These are phyloP conservation scores for Hsuehochloa calcarea DNA, from an alignment of 176 grass and related monocot genomes.

Conservation along the genomic window DNA sequence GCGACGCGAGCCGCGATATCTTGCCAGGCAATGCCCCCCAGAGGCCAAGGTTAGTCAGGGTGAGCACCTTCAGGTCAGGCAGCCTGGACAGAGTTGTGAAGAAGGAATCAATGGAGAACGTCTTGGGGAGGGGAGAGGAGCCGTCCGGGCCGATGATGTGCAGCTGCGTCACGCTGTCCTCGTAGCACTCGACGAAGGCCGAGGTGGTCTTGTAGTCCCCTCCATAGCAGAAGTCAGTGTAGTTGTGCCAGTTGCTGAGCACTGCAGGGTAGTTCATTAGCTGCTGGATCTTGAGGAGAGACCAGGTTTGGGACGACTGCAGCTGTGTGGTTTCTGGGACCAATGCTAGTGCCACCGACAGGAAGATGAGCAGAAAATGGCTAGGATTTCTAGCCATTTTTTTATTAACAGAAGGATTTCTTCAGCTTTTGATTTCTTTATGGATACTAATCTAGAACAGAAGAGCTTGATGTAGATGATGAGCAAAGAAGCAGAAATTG, in stretches of 20 bases:
- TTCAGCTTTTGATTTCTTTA: not conserved
- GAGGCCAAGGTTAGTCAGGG: conserved; percentile 71
- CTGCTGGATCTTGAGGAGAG: conserved; percentile 83
- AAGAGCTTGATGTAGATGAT: conserved; percentile 9
- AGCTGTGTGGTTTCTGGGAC: conserved; percentile 53
- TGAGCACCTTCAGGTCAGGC: conserved; percentile 79
- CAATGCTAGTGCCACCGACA: conserved; percentile 56
- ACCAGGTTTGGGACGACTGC: conserved; percentile 86
- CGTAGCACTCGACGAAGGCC: conserved; percentile 81
- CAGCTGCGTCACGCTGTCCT: conserved; percentile 89
- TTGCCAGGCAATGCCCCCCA: conserved; percentile 83
- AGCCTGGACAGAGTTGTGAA: conserved; percentile 84
- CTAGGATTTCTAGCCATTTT: conserved; percentile 11
- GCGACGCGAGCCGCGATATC: conserved; percentile 58
- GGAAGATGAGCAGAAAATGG: conserved; percentile 39
- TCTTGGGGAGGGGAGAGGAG: conserved; percentile 49
- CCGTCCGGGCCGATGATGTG: conserved; percentile 58
- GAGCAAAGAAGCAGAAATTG: conserved; percentile 5
- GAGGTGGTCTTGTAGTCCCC: conserved; percentile 54
- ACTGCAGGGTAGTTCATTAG: conserved; percentile 67
- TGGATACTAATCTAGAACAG: not conserved
- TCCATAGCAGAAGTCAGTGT: conserved; percentile 88
- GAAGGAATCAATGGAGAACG: conserved; percentile 75
- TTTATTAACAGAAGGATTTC: not conserved
- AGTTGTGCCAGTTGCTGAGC: conserved; percentile 59